phyloP scores from a whole-genome alignment of 2,329 filamentous ascomycete genomes.

The Ophiostoma triangulosporum region DNA sequence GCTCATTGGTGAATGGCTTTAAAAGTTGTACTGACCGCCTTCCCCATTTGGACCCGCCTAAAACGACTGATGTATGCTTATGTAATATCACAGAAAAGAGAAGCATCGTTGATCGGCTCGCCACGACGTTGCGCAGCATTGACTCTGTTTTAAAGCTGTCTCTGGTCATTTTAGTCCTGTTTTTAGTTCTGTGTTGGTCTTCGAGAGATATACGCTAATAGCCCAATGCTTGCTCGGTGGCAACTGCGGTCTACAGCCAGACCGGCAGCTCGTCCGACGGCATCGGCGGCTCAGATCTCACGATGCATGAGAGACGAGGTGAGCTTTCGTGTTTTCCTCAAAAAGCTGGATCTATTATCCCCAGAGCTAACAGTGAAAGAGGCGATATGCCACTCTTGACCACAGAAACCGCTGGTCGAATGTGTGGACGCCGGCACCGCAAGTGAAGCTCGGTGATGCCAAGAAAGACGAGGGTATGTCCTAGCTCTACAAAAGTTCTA shows the following conservation, averaged over 20 bases:
- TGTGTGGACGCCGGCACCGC: slow-evolving; percentile 65
- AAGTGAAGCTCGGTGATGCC: slow-evolving; percentile 38
- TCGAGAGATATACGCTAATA: not conserved
- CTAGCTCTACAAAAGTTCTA: too few relatives aligned
- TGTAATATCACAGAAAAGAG: not conserved
- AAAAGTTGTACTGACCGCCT: slow-evolving; percentile 10
- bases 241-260: not conserved
- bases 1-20: not conserved
- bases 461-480: slow-evolving; percentile 38
- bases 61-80: not conserved
- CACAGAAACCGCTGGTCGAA: slow-evolving; percentile 44
- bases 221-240: not conserved
- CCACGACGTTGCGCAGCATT: not conserved
- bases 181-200: not conserved
- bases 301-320: not conserved
- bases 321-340: not conserved
- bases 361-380: too few relatives aligned
- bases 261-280: not conserved
- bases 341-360: too few relatives aligned
- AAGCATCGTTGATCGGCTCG: not conserved
- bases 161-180: not conserved
- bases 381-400: slow-evolving; percentile 14
- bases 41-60: not conserved
- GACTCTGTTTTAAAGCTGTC: not conserved
- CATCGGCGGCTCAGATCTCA: not conserved